Evolutionary conservation across 306 rosid genomes (phyloP), one percentile per base, ranked within the genome.

Genomic region (Cicer chorassanicum): DNA sequence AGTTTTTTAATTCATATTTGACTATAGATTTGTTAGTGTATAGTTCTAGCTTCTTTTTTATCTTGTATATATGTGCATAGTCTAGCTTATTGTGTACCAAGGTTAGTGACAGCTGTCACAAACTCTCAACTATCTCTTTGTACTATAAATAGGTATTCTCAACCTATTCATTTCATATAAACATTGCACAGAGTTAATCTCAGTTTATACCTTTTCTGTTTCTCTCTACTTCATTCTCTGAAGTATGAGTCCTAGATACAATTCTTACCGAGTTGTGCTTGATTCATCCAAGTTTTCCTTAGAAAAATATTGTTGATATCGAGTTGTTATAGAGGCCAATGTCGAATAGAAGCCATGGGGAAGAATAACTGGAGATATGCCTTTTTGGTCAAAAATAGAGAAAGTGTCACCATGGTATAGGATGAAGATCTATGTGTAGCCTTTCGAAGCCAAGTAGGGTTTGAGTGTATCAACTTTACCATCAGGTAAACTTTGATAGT

Each of bases 1-100:
- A 29, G 61, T 67, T 78, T 29, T 76, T n/a, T 44, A 49, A 29
- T 18, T 54, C 70, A 49, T 51, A 34, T 54, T 64, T 46, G 57
- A 43, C 50, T 38, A 2, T 8, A 3, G 36, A 73, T 80, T 11
- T 57, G n/a, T 57, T 29, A 57, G 14, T 24, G 15, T 57, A 24
- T 24, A 57, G 64, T 29, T 57, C 41, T 57, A 57, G 64, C 64
- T 24, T 57, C 40, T 57, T 11, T 29, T 11, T 57, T 57, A 57
- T 57, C 41, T 34, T 6, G 9, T 57, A 15, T 24, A 8, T 46
- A 46, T 46, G 15, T 5, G 57, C 57, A 6, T 14, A 1, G 4
- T 56, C 39, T 21, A 56, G 38, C 14, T 21, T 56, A 21, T 19
- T 21, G 38, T 56, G 15, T 21, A 9, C 64, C 2, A 57, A 5